Conservation (phyloP, 2,329 filamentous ascomycete genomes). For the Bertia moriformis region DNA sequence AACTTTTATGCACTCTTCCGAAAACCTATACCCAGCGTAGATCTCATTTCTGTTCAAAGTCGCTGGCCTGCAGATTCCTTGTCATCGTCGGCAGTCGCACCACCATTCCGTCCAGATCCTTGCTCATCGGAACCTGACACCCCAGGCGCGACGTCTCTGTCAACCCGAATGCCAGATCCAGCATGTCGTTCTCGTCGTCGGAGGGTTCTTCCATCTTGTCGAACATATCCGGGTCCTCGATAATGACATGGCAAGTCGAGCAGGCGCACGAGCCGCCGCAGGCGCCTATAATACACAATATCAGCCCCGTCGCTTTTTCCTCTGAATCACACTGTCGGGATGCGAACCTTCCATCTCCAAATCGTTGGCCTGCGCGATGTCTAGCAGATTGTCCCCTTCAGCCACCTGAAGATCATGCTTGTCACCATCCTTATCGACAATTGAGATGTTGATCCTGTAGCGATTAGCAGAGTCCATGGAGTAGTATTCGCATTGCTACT, state of each 20-base stretch:
- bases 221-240: conserved; percentile 46
- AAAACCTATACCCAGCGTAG: too few species aligned
- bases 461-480: too few species aligned
- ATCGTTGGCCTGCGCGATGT: conserved; percentile 57
- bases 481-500: conserved; percentile 13
- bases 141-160: conserved; percentile 47
- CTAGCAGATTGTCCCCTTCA: conserved; percentile 52
- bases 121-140: conserved; percentile 9
- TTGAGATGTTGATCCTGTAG: conserved; percentile 42
- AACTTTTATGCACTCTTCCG: too few species aligned
- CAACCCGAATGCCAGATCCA: conserved; percentile 61
- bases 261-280: conserved; percentile 48
- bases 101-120: not conserved
- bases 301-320: not conserved
- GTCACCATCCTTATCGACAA: conserved; percentile 50
- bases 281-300: not conserved
- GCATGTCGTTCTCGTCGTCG: conserved; percentile 57
- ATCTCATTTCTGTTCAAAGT: not conserved
- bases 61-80: conserved; percentile 1
- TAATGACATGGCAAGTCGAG: conserved; percentile 63
- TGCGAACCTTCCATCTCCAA: conserved; percentile 50
- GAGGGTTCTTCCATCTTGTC: conserved; percentile 46
- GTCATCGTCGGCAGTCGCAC: not conserved
- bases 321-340: not conserved
- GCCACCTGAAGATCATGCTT: conserved; percentile 42